Evolutionary conservation across 106 monocot species (phyloP).

Genomic region (Apostasia ramifera): DNA sequence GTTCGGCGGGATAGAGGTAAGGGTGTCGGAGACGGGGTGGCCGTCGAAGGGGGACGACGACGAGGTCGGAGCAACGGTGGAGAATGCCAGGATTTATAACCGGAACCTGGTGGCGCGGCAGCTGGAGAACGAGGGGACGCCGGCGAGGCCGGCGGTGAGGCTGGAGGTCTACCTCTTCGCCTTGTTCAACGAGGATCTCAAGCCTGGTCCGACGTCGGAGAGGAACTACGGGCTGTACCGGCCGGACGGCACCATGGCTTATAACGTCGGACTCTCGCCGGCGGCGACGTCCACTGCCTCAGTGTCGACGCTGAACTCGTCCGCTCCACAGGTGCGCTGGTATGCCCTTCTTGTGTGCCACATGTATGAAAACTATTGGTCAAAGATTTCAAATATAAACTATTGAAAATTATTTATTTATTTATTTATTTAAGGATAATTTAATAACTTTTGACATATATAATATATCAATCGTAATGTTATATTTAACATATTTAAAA

Average conservation of each 20-base stretch:
- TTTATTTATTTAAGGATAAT: too few species aligned
- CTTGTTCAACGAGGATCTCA: conserved; percentile 87
- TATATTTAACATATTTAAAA: too few species aligned
- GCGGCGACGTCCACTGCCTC: conserved; percentile 28
- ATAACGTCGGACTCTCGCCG: conserved; percentile 58
- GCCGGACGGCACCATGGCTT: conserved; percentile 73
- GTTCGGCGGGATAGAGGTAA: conserved; percentile 49
- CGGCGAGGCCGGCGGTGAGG: conserved; percentile 51
- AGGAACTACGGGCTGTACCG: conserved; percentile 86
- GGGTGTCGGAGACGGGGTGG: conserved; percentile 97
- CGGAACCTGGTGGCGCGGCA: conserved; percentile 70
- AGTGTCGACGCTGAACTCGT: conserved; percentile 51
- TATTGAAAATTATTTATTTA: too few species aligned
- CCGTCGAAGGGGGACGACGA: conserved; percentile 81
- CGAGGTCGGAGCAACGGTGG: conserved; percentile 71
- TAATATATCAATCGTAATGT: too few species aligned
- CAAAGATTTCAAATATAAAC: too few species aligned
- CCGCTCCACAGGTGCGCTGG: conserved; percentile 23
- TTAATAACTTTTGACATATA: too few species aligned
- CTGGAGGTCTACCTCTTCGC: conserved; percentile 92
- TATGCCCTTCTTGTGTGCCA: too few species aligned
- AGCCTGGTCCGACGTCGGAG: conserved; percentile 93
- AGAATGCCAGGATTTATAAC: conserved; percentile 74
- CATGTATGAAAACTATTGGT: too few species aligned
- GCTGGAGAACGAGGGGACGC: conserved; percentile 68